Conservation (phyloP, 2,329 filamentous ascomycete species). For the Intubia oerlemansii region DNA sequence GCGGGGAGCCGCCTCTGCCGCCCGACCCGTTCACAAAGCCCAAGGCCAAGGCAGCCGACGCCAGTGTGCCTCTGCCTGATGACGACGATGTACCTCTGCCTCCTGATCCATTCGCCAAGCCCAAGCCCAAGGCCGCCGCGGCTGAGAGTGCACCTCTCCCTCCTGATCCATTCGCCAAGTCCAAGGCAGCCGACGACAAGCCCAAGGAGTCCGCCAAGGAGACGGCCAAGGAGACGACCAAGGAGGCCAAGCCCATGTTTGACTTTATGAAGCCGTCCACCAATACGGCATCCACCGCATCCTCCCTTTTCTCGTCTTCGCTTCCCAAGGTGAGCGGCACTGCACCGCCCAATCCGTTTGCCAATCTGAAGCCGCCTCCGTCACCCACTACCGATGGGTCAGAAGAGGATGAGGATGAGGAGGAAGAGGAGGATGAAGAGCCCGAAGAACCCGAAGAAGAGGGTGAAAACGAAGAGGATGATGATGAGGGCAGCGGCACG, state of each 20-base stretch:
- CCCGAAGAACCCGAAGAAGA: conserved; percentile 18
- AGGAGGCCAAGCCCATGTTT: conserved; percentile 3
- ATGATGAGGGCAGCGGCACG: conserved; percentile 39
- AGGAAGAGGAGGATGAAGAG: conserved; percentile 12
- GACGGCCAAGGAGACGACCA: conserved; percentile 10
- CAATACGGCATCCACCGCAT: conserved; percentile 4
- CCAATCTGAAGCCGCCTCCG: conserved; percentile 7
- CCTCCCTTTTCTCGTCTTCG: conserved; percentile 4
- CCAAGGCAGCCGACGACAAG: not conserved
- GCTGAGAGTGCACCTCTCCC: conserved; percentile 8
- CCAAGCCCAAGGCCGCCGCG: conserved; percentile 5
- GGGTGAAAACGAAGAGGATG: conserved; percentile 20
- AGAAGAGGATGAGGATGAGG: no score
- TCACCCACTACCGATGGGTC: conserved; percentile 6
- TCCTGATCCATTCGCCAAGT: conserved; percentile 2
- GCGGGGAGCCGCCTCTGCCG: no score
- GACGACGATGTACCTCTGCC: conserved; percentile 9
- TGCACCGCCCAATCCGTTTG: no score
- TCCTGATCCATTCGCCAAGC: conserved; percentile 15
- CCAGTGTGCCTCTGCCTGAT: no score
- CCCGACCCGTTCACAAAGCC: no score
- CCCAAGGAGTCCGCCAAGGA: no score
- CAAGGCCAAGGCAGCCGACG: no score
- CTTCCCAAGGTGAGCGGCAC: no score
- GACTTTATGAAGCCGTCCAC: no score